Evolutionary conservation across 2,329 filamentous ascomycete genomes (phyloP), one percentile per base, ranked within the genome.

Genomic region (Ceratocystis cubensis): DNA sequence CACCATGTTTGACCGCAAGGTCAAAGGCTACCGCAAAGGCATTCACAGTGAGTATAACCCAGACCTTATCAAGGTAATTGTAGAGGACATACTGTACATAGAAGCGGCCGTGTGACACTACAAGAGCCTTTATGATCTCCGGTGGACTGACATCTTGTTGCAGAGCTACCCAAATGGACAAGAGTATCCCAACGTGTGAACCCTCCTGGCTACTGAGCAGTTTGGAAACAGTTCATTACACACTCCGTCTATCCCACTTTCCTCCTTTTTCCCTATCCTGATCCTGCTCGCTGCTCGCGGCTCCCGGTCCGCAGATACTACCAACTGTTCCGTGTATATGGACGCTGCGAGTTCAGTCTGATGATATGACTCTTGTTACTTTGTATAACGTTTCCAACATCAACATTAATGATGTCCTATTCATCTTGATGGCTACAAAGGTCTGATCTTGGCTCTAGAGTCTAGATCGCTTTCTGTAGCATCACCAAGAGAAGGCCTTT

Each of bases 1-100:
- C 79, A 96, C 91, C 33, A 88, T 99, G 73, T 99, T 97, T 77
- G 93, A 96, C 77, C 87, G 92, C 72, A 96, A 97, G 78, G 91
- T 89, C 75, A 96, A 92, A 85, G 87, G 84, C 72, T 99, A 97
- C 76, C 83, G 94, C 75, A 99, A 99, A 84, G 90, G 91, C 66
- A 92, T 99, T 76, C 93, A 97, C 78, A 97, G 92, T 96, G 82
- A 72, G 91, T 85, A 50, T 10, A 53, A 22, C 15, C 8, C 17
- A 22, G 17, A 5, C 20, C 3, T 15, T 15, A 41, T 48, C 48
- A 50, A 22, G n/a, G 10, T 22, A 13, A 5, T 48, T 48, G 17
- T 17, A 17, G 45, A 48, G 15, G 17, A 25, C 22, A 28, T 25
- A 3, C 20, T 28, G 48, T 28, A 13, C 48, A 25, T 30, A 1